Evolutionary conservation across 2,329 filamentous ascomycete genomes (phyloP), one percentile per base, ranked within the genome.

Genomic region (Ceratocystis eucalypticola): DNA sequence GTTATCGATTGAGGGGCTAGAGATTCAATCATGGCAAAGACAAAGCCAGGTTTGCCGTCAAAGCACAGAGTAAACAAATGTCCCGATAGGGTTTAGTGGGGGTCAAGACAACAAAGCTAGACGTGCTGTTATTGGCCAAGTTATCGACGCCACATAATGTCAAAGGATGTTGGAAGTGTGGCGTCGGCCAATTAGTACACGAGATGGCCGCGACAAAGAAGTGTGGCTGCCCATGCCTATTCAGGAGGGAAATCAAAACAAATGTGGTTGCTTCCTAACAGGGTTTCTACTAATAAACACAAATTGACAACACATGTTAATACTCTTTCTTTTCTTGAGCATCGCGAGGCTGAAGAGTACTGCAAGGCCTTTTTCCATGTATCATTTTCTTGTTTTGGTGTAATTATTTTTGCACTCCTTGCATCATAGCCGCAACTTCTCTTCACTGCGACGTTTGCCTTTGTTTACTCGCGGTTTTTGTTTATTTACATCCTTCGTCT

Each of bases 181-280:
- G 66, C 63, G 48, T 22, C 30, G 7, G 12, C 46, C 28, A 65
- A 57, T 61, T 41, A 65, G 8, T 28, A 63, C 66, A 64, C 66
- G 66, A 48, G 50, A 17, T 30, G 17, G 59, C 66, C 66, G 66
- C 66, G 66, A 48, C 61, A 10, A 45, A 44, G 53, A 59, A 28
- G 15, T 65, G 66, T 67, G 66, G 66, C 66, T 61, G 50, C 44
- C 1, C 33, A 30, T 28, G 53, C 65, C 61, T 57, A 66, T 48
- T 53, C 25, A 46, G 66, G 65, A 66, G 46, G 20, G 25, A 28
- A 41, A 68, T 64, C 61, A 68, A 66, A 68, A 68, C 67, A 68
- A 68, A 66, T 59, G 41, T 44, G 28, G 28, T n/a, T 64, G 46
- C 46, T 50, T 64, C 62, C 12, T 57, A 33, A 28, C 28, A 37